Evolutionary conservation across 2,329 filamentous ascomycete genomes (phyloP), one percentile per base, ranked within the genome.

Genomic region (Ceratocystis papillata): DNA sequence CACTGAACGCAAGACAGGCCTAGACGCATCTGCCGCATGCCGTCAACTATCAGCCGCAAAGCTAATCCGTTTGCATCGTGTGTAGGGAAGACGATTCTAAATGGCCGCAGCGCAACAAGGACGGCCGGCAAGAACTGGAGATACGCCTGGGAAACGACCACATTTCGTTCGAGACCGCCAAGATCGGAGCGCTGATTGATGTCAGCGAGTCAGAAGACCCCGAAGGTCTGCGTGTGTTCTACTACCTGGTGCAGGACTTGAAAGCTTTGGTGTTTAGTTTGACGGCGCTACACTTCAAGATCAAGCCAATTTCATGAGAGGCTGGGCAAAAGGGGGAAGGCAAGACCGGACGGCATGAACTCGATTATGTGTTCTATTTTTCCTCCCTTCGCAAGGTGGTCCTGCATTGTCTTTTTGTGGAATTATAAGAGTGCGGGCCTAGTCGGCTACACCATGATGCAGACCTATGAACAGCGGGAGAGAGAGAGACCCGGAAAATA

Each of bases 31-130:
- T 20, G 48, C 48, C 5, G 2, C 7, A 53, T 12, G 17, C 17
- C 48, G 7, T 22, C 20, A 3, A 10, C 8, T 5, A 53, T 22
- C 48, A 10, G 8, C 20, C 7, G 53, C 6, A 57, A n/a, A 57
- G 28, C 53, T 57, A 57, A 57, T 30, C 17, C 12, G 20, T 25
- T 10, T 53, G 30, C 63, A 41, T 25, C 22, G 15, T n/a, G 37
- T 41, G 37, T 71, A 96, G 90, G 79, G 94, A 99, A 85, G 94
- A 99, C 74, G 94, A 99, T 75, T 89, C 87, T 30, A 96, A 96
- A 75, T 99, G 94, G 94, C 94, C 94, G 0, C 90, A 95, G 76
- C 99, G 97, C 83, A 99, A 99, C 79, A 97, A 97, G 78, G 94
- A 99, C 72, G 94, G 94, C 45, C 85, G 93, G 69, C 94, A 99